Conservation (phyloP, 768 basidiomycete genomes). For the Rhizopogon vulgaris region DNA sequence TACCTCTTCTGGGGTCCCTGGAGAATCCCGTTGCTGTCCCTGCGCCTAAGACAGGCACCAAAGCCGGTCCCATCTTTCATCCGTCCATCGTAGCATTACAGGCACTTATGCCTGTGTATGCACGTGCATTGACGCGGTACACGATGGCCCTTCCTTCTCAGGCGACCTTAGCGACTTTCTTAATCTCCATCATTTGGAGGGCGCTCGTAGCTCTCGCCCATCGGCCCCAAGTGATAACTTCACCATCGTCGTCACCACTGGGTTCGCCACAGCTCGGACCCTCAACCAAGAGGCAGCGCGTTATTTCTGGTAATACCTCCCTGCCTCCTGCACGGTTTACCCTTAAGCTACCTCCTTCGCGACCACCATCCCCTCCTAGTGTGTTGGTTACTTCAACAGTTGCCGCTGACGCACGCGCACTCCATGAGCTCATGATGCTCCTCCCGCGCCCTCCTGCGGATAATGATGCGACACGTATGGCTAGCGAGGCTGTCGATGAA, state of each 20-base stretch:
- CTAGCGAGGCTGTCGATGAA: constrained; percentile 78
- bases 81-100: constrained; percentile 58
- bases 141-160: constrained; percentile 51
- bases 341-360: constrained; percentile 60
- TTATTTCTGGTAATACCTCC: constrained; percentile 36
- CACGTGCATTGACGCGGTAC: constrained; percentile 50
- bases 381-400: constrained; percentile 31
- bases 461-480: constrained; percentile 44
- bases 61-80: constrained; percentile 29
- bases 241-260: constrained; percentile 32
- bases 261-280: constrained; percentile 30
- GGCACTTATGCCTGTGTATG: constrained; percentile 55
- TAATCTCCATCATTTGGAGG: constrained; percentile 72
- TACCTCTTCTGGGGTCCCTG: constrained; percentile 56
- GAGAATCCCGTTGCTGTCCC: constrained; percentile 37
- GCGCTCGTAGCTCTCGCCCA: constrained; percentile 65
- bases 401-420: constrained; percentile 51
- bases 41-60: constrained; percentile 15
- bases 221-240: constrained; percentile 34
- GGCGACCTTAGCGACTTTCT: constrained; percentile 56
- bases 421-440: constrained; percentile 53
- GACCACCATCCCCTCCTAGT: constrained; percentile 57
- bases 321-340: constrained; percentile 55
- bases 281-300: constrained; percentile 36
- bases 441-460: constrained; percentile 58